phyloP scores from a whole-genome alignment of 192 early-diverging fungal species.

The Backusella psychrophila region DNA sequence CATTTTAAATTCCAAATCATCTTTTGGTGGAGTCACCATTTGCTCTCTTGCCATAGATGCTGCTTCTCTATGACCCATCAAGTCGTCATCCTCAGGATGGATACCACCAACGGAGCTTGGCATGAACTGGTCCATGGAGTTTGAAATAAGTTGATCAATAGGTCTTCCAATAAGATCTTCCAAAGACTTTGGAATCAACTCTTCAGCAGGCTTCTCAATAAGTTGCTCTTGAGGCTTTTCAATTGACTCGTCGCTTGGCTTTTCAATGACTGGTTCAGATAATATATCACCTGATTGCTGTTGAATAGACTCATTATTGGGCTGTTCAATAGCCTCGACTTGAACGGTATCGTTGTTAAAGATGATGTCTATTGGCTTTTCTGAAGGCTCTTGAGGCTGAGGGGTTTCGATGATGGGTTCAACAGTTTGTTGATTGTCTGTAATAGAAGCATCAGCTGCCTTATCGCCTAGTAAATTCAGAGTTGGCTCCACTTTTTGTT shows the following conservation, averaged over 20 bases:
- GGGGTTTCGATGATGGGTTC: neutral
- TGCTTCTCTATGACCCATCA: neutral
- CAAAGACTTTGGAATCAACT: neutral
- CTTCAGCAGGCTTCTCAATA: neutral
- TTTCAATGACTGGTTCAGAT: neutral
- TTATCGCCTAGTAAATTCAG: neutral
- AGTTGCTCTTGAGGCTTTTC: neutral
- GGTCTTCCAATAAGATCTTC: neutral
- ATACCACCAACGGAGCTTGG: no score
- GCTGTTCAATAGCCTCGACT: neutral
- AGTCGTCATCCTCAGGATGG: neutral
- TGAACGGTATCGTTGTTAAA: neutral
- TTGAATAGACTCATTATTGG: neutral
- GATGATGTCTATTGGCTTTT: neutral
- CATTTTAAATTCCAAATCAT: neutral
- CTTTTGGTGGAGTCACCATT: neutral
- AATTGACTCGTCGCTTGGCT: neutral
- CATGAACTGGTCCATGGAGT: neutral
- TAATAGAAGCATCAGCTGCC: neutral
- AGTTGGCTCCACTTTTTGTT: neutral
- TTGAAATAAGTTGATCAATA: neutral
- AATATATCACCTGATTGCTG: neutral
- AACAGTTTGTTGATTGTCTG: neutral
- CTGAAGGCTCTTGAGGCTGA: neutral
- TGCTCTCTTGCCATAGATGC: neutral